Base-by-base conservation (phyloP, 1,139 yeast species). In the Oligophagozyma castellii region DNA sequence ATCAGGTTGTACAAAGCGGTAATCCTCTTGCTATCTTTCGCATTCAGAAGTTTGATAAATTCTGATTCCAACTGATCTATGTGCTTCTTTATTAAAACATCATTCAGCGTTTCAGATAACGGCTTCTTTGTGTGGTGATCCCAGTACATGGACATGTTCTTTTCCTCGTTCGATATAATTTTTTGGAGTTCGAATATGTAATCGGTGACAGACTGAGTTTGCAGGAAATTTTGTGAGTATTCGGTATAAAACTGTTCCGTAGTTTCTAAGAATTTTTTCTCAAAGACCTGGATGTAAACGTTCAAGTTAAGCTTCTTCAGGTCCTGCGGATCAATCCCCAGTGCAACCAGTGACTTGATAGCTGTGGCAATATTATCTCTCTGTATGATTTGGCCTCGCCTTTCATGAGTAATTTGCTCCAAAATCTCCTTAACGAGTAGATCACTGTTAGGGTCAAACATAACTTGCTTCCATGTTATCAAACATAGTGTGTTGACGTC, bases 401-500 rank as follows among this genome's bases (percentile, higher is more conserved):
- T 68, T 51, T 84, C 94, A 31, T 64, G 60, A 42, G 73, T 76
- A 35, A 89, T 76, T 48, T 78, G 76, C 27, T 67, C 71, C 52
- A 89, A 65, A 25, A 86, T 73, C 45, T 89, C 93, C 16, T 56
- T 58, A 40, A 83, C 72, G 35, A 89, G 63, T 12, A 51, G 53
- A 3, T 65, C 66, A 27, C 71, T 65, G 47, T 81, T 70, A 23
- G 69, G 68, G 39, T 70, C 67, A 55, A 89, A 89, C 70, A 89
- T 67, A 38, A 73, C 73, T 36, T 73, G 70, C 46, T 80, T 76
- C 99, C 99, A 92, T 31, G 83, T 76, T 39, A 84, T 66, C 35
- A 89, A 61, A 31, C 94, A 78, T 42, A 89, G 62, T 1, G 95
- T 84, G 48, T 81, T 76, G 22, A 92, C 93, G 54, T 92, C 98